These are phyloP conservation scores for Vanrija sp. DNA, from an alignment of 1,284 basidiomycete species.

Conservation along the genomic window DNA sequence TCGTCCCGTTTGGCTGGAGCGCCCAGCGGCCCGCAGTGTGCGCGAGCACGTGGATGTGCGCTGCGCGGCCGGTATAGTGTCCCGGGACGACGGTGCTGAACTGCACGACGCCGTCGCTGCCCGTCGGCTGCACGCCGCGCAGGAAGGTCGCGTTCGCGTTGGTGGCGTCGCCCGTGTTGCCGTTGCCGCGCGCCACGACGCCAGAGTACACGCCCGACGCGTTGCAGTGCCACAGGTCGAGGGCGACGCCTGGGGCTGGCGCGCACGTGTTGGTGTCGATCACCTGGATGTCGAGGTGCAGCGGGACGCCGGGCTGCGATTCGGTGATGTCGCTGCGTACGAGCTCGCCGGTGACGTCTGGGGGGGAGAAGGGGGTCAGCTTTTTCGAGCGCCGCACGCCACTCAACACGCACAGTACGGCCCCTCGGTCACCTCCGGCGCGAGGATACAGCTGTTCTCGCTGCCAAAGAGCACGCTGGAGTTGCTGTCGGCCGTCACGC, in stretches of 20 bases:
- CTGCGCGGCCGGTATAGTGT: conserved; percentile 48
- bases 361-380: not conserved
- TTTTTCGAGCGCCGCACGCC: too few species aligned
- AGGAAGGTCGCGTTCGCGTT: conserved; percentile 55
- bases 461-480: conserved; percentile 11
- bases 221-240: conserved; percentile 65
- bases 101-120: conserved; percentile 62
- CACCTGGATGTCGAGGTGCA: conserved; percentile 35
- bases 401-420: conserved; percentile 15
- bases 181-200: conserved; percentile 44
- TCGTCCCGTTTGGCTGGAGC: conserved; percentile 32
- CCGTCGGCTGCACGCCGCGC: conserved; percentile 64
- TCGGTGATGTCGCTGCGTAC: conserved; percentile 57
- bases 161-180: conserved; percentile 43
- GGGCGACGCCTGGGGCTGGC: conserved; percentile 62
- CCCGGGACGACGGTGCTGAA: conserved; percentile 69
- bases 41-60: conserved; percentile 24
- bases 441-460: conserved; percentile 15
- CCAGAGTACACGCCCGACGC: conserved; percentile 52
- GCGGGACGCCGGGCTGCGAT: conserved; percentile 54
- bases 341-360: conserved; percentile 21
- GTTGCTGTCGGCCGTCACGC: conserved; percentile 9
- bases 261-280: conserved; percentile 70
- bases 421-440: conserved; percentile 21
- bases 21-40: conserved; percentile 14